Base-by-base conservation (phyloP, 2,329 filamentous ascomycete species). In the Penicillium sp. region DNA sequence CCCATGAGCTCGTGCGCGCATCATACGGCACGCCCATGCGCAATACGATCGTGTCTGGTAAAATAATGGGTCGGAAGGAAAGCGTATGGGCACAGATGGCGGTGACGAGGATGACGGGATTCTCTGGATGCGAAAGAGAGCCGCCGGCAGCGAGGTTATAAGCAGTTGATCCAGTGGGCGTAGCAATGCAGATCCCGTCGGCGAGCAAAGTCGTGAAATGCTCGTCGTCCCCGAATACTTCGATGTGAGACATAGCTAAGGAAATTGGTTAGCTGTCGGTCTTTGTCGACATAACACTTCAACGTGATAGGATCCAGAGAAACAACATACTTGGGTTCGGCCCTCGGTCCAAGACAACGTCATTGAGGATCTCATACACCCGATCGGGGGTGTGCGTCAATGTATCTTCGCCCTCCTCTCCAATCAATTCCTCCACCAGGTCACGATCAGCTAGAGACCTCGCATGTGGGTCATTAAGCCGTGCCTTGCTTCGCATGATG, bases 121-220 rank as follows among this genome's bases (percentile, higher is more conserved):
- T 97, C 61, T 97, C 93, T 0, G 92, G 92, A 66, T 97, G 92
- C 64, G 90, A 96, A 19, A 97, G 80, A 3, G 89, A 95, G 16
- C 92, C 92, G n/a, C 93, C 93, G 0, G 92, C 91, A 0, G 91
- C 92, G 16, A 97, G 84, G 65, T 95, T 96, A 73, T 97, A 97
- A 14, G 92, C 92, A 12, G 92, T 97, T 5, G 88, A 93, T 12
- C 92, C 93, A 0, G 93, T 97, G 0, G 92, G 93, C 5, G 92
- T 97, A 1, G 92, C 90, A 19, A 97, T 87, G 65, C 90, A 95
- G 51, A 97, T 82, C 11, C 92, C 92, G 66, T 97, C 93, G 19
- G 92, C 93, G 58, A 93, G 85, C 6, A 97, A 82, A 0, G 90
- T 95, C 0, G 93, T 96, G 69, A 96, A 93, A 70, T 95, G 90